Evolutionary conservation across 1,284 basidiomycete genomes (phyloP), one percentile per base, ranked within the genome.

Genomic region (Puccinia novopanici): DNA sequence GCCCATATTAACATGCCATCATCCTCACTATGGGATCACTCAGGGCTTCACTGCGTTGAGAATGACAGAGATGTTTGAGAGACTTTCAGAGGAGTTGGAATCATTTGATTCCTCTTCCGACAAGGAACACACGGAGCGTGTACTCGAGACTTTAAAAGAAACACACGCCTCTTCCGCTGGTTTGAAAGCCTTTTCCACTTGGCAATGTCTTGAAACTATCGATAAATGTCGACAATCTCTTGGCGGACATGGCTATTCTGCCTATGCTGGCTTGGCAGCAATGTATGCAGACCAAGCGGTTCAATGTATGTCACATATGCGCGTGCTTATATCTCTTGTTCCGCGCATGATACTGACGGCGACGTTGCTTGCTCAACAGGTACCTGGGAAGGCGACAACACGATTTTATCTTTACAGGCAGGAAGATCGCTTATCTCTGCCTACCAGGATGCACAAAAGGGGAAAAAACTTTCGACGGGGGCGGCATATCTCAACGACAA

Each of bases 111-210:
- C 88, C 19, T 84, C 79, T 10, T 81, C 84, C 8, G 82, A 83
- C 67, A 82, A 76, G 30, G 77, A 83, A 83, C 85, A 81, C 85
- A 88, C 83, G 82, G 86, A 82, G 83, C 84, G 81, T 19, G 84
- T 84, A 19, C 82, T 87, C 55, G 86, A 89, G 82, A 88, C 88
- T 85, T 86, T 89, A 82, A 89, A 89, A 85, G 88, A 89, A 84
- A 89, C 88, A 3, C 89, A 89, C 83, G 87, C 88, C 0, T 89
- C 89, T 3, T 88, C 88, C 40, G 88, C 89, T 1, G 89, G 89
- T 48, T 85, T 89, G 75, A 89, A 89, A 86, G 89, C 89, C 22
- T 89, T 89, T 86, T 89, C 88, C 84, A 89, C 89, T 8, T 89
- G 89, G 89, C 87, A 87, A 10, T 88, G 87, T 68, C 86, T 89